Evolutionary conservation across 2,329 filamentous ascomycete species (phyloP).

Genomic region (Hypocreales sp.): DNA sequence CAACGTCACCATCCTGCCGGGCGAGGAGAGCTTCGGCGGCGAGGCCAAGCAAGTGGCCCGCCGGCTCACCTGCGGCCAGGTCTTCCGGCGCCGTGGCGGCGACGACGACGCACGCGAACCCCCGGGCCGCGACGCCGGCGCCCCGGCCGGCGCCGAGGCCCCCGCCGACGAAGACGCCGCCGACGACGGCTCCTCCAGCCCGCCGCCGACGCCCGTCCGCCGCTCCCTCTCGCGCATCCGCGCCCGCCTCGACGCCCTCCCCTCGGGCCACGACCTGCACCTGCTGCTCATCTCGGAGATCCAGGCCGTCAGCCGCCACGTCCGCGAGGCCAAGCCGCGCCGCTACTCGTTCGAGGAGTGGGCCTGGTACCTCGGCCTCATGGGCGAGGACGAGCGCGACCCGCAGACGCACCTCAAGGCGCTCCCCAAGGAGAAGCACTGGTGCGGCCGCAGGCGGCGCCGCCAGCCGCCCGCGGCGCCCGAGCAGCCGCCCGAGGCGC

Average conservation of each 20-base stretch:
- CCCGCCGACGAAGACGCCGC: too few species aligned
- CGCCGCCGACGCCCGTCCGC: conserved; percentile 14
- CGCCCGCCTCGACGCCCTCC: conserved; percentile 21
- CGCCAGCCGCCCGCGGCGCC: too few species aligned
- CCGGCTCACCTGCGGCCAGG: conserved; percentile 24
- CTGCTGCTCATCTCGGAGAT: conserved; percentile 61
- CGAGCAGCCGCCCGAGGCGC: conserved; percentile 2
- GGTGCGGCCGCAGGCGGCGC: background rate
- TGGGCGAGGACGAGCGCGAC: conserved; percentile 47
- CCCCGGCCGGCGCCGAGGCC: too few species aligned
- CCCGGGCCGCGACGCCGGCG: too few species aligned
- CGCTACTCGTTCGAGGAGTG: conserved; percentile 72
- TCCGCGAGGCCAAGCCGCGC: conserved; percentile 43
- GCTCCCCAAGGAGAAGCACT: conserved; percentile 8
- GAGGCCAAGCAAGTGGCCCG: conserved; percentile 28
- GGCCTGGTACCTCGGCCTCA: conserved; percentile 68
- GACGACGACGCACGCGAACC: too few species aligned
- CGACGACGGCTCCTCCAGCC: background rate
- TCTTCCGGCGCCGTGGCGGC: too few species aligned
- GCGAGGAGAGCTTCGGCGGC: conserved; percentile 31
- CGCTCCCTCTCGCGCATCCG: conserved; percentile 20
- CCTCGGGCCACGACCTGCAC: conserved; percentile 33
- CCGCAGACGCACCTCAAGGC: conserved; percentile 32
- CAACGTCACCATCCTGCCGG: conserved; percentile 44
- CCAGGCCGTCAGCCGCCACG: conserved; percentile 40